Evolutionary conservation across 1,284 basidiomycete species (phyloP), one percentile per base, ranked within the genome.

Genomic region (Schizophyllum commune): DNA sequence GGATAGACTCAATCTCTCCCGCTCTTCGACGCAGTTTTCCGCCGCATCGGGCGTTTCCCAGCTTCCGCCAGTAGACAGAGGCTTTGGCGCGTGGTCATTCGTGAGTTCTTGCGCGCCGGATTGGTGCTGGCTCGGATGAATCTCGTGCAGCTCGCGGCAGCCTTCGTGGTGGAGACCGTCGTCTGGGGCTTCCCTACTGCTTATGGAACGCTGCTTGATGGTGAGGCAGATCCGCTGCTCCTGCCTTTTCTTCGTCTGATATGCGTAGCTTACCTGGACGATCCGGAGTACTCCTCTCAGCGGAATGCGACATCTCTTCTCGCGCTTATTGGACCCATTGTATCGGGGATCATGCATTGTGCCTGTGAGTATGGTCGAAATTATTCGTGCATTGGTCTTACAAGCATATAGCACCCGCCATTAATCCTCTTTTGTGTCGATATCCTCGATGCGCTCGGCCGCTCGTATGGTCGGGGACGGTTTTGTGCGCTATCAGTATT

Each of bases 271-370:
- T 76, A 77, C 60, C 61, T 74, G 20, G 62, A 68, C 15, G 71
- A 74, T 59, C 67, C 68, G 8, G 61, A 58, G 1, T 72, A 68
- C 58, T 58, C 59, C 1, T 67, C 66, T 7, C 72, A 74, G 56
- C 57, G 61, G 2, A 57, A 69, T 51, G 70, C 73, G 5, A 59
- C 68, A 7, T 57, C 65, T 5, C 64, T 77, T 9, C 69, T 77
- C 11, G 74, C 75, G 7, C 65, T 76, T 8, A 68, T 73, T 51
- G 74, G 72, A 4, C 71, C 67, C 1, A 61, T 74, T 1, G 68
- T 69, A 6, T 71, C 72, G 27, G 72, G 73, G 9, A 70, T 75
- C 15, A 74, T 74, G 8, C 73, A 75, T 60, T 72, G 69, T 60
- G 71, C 74, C 56, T 69, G 74, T 75, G 60, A 3, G 39, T 47